Percentiles rank a stretch among this genome's conserved stretches.
These are phyloP conservation scores for Penicillium sp. DNA, from an alignment of 2,329 filamentous ascomycete genomes.

Conservation along the genomic window DNA sequence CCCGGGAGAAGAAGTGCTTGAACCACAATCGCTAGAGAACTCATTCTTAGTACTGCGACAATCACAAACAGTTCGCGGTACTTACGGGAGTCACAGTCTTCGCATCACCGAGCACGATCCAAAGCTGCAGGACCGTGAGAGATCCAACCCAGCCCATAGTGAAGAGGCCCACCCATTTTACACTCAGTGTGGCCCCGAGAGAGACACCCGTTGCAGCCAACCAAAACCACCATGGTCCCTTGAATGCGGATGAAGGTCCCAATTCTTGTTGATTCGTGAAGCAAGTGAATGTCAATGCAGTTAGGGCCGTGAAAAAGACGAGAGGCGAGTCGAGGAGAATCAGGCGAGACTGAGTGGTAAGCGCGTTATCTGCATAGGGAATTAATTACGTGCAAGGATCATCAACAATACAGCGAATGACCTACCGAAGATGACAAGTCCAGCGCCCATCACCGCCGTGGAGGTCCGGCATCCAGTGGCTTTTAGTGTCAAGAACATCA, in stretches of 20 bases:
- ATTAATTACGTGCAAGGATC: neutral
- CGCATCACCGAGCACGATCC: constrained; percentile 86
- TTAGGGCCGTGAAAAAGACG: constrained; percentile 87
- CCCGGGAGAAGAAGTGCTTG: constrained; percentile 88
- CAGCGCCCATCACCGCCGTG: constrained; percentile 75
- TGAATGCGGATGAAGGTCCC: constrained; percentile 81
- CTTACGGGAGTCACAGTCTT: constrained; percentile 73
- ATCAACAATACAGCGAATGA: neutral
- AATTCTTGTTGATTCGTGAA: constrained; percentile 97
- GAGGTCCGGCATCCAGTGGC: constrained; percentile 80
- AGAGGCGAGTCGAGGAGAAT: constrained; percentile 95
- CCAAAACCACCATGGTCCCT: constrained; percentile 97
- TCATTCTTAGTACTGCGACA: constrained; percentile 19
- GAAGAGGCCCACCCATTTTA: constrained; percentile 98
- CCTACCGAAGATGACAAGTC: constrained; percentile 82
- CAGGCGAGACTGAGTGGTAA: constrained; percentile 88
- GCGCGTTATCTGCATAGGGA: constrained; percentile 70
- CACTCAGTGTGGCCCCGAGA: constrained; percentile 83
- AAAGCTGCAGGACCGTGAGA: constrained; percentile 86
- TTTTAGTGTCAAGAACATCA: constrained; percentile 92
- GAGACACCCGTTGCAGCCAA: constrained; percentile 77
- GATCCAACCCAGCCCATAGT: constrained; percentile 96
- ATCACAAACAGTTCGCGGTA: constrained; percentile 4
- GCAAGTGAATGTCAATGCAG: constrained; percentile 79
- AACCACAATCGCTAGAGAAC: constrained; percentile 63